Evolutionary conservation across 495 filamentous ascomycete species (phyloP).

Genomic region (Pseudomonodictys pantanalensis): DNA sequence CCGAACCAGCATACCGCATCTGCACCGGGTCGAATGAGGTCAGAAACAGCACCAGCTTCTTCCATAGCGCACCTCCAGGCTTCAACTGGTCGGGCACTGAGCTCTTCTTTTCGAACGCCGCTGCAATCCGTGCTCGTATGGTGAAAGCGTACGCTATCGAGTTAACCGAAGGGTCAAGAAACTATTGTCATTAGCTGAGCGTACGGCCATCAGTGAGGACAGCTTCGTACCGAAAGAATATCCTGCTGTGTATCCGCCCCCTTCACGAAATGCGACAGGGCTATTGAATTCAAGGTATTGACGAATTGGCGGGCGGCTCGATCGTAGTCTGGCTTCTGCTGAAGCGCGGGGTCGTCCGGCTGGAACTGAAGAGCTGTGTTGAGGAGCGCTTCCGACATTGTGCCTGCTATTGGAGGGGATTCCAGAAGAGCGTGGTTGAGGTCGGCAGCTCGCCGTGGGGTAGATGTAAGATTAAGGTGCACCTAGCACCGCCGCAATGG

Average conservation of each 20-base stretch:
- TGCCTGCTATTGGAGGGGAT: neutral
- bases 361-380: slow-evolving; percentile 21
- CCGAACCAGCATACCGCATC: slow-evolving; percentile 55
- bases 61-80: slow-evolving; percentile 45
- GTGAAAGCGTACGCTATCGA: slow-evolving; percentile 38
- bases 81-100: slow-evolving; percentile 25
- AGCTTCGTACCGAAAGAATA: slow-evolving; percentile 32
- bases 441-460: neutral
- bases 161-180: slow-evolving; percentile 39
- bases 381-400: slow-evolving; percentile 25
- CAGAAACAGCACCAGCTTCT: slow-evolving; percentile 49
- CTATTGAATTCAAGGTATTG: slow-evolving; percentile 21
- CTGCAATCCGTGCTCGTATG: slow-evolving; percentile 27
- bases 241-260: slow-evolving; percentile 29
- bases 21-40: slow-evolving; percentile 57
- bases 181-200: slow-evolving; percentile 13
- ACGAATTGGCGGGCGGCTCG: slow-evolving; percentile 22
- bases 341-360: slow-evolving; percentile 16
- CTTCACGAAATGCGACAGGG: slow-evolving; percentile 22
- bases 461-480: no score
- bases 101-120: slow-evolving; percentile 14
- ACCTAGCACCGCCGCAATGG: no score
- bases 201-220: neutral
- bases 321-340: slow-evolving; percentile 35
- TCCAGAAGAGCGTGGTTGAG: neutral